phyloP scores from a whole-genome alignment of 2,329 filamentous ascomycete species.

The Westerdykella sp. region DNA sequence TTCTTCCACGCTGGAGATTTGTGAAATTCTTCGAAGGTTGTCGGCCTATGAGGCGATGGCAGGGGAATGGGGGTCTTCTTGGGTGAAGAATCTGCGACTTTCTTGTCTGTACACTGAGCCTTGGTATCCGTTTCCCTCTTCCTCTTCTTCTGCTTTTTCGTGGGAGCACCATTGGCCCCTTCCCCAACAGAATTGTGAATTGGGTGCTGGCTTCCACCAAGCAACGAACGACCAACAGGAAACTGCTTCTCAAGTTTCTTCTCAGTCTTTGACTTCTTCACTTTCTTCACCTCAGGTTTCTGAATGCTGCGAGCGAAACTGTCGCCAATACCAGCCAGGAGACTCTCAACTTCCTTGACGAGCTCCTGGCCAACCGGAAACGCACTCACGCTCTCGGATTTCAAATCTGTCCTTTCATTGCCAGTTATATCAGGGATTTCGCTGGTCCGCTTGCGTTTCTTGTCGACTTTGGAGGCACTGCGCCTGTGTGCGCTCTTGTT shows the following conservation, averaged over 20 bases:
- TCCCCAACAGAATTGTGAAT: too few species aligned
- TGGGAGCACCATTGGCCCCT: neutral
- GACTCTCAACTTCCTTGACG: slow-evolving; percentile 1
- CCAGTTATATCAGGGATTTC: neutral
- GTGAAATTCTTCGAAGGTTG: neutral
- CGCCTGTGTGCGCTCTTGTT: slow-evolving; percentile 1
- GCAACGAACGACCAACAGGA: neutral
- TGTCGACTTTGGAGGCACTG: neutral
- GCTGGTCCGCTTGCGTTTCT: slow-evolving; percentile 9
- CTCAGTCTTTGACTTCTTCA: slow-evolving; percentile 4
- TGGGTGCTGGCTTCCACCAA: too few species aligned
- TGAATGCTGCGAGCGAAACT: neutral
- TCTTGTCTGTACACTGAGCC: neutral
- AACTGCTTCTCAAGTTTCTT: neutral
- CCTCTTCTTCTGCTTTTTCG: slow-evolving; percentile 3
- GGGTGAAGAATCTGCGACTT: neutral
- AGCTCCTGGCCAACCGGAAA: slow-evolving; percentile 5
- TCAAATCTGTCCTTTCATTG: neutral
- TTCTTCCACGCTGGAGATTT: neutral
- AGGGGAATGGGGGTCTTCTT: slow-evolving; percentile 5
- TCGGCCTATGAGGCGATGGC: neutral
- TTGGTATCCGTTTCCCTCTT: neutral
- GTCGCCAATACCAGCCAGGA: neutral
- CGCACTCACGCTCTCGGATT: neutral
- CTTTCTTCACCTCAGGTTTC: slow-evolving; percentile 3